These are phyloP conservation scores for Lavandula angustifolia DNA, from an alignment of 257 asterid species.

Conservation along the genomic window DNA sequence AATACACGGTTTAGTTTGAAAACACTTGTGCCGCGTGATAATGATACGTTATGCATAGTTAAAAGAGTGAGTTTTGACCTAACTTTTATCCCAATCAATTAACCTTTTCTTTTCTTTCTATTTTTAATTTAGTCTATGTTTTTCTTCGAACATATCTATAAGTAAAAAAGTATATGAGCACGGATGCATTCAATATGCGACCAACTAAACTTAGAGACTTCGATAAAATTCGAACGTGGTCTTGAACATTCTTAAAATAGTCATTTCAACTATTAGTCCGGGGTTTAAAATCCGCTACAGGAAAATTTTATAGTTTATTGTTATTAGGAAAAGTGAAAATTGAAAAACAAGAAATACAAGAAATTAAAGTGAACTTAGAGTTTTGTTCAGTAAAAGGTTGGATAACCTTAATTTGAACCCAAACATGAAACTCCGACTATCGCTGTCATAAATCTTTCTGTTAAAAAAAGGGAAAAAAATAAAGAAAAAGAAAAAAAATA, in stretches of 20 bases:
- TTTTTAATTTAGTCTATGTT: neutral
- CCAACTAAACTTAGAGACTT: neutral
- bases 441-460: constrained; percentile 22
- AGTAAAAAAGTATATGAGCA: neutral
- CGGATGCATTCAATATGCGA: neutral
- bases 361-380: too few species aligned
- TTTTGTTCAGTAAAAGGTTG: neutral
- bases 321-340: too few species aligned
- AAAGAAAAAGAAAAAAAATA: constrained; percentile 9
- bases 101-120: neutral
- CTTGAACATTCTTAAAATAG: too few species aligned
- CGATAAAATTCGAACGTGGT: neutral
- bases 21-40: constrained; percentile 9
- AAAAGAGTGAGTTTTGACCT: constrained; percentile 25
- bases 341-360: too few species aligned
- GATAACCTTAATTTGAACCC: constrained; percentile 27
- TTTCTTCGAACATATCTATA: constrained; percentile 14
- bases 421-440: constrained; percentile 25
- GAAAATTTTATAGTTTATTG: too few species aligned
- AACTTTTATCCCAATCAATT: constrained; percentile 22
- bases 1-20: constrained; percentile 12
- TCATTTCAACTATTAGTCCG: too few species aligned
- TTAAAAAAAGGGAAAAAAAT: constrained; percentile 29
- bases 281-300: too few species aligned
- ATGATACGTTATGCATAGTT: constrained; percentile 19